Evolutionary conservation across 1,284 basidiomycete genomes (phyloP).

Genomic region (Cutaneotrichosporon mucoides): DNA sequence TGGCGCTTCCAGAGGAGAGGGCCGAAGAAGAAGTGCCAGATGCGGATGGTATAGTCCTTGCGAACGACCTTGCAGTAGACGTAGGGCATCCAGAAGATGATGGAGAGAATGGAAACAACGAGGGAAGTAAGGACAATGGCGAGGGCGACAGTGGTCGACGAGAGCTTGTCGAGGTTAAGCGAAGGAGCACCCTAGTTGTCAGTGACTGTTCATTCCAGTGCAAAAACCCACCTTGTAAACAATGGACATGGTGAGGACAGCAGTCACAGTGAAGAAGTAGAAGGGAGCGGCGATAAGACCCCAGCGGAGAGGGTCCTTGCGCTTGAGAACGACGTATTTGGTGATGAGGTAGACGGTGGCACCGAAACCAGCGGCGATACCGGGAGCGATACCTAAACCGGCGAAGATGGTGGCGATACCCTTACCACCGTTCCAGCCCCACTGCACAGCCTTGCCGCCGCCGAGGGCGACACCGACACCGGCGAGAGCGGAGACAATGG

Average conservation of each 20-base stretch:
- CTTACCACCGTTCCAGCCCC: slow-evolving; percentile 55
- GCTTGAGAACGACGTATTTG: slow-evolving; percentile 48
- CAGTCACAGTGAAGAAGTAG: slow-evolving; percentile 50
- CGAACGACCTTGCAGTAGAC: slow-evolving; percentile 52
- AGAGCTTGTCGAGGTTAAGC: slow-evolving; percentile 49
- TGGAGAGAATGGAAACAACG: slow-evolving; percentile 47
- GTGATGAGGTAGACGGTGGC: slow-evolving; percentile 50
- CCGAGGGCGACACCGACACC: slow-evolving; percentile 53
- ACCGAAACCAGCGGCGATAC: slow-evolving; percentile 50
- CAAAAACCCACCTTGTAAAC: slow-evolving; percentile 32
- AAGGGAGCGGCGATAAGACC: slow-evolving; percentile 46
- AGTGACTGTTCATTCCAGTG: no score
- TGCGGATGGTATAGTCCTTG: slow-evolving; percentile 52
- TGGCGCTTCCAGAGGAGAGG: slow-evolving; percentile 51
- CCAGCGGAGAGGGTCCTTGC: slow-evolving; percentile 43
- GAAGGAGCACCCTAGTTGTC: slow-evolving; percentile 32
- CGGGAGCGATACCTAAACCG: slow-evolving; percentile 48
- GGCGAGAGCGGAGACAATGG: slow-evolving; percentile 51
- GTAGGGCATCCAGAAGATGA: slow-evolving; percentile 54
- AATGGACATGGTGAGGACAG: slow-evolving; percentile 46
- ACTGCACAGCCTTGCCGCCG: slow-evolving; percentile 48
- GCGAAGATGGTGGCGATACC: slow-evolving; percentile 52
- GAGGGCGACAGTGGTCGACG: slow-evolving; percentile 42
- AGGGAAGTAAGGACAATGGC: slow-evolving; percentile 50
- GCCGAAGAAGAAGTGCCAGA: slow-evolving; percentile 53